Evolutionary conservation across 1,139 yeast genomes (phyloP), one percentile per base, ranked within the genome.

Genomic region (Protomyces lactucae-debilis): DNA sequence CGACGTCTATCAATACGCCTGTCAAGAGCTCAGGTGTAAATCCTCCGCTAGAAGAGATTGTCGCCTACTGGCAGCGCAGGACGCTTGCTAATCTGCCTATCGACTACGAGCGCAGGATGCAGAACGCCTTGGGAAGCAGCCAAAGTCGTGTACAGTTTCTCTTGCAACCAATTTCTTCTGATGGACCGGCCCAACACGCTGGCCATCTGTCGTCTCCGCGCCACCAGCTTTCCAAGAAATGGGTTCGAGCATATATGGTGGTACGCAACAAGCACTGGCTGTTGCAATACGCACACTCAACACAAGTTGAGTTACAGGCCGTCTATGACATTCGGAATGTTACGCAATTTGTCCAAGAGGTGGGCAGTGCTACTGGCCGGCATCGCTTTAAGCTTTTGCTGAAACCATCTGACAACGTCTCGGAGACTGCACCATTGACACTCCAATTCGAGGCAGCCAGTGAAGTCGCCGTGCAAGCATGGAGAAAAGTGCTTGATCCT

Each of bases 401-500:
- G 1, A 28, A 28, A 28, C 32, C 32, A 28, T 28, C 32, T 28
- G 32, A 28, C 32, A 9, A 28, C 5, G 48, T 43, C 48, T n/a
- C 12, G 14, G 18, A 16, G 48, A 43, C 48, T 37, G 48, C 48
- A 16, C 16, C 21, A 23, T 8, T n/a, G 48, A 9, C 48, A 18
- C 25, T 43, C 12, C 48, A 43, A 3, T 16, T 43, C 12, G 48
- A 43, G 12, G 48, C 48, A 16, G 23, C 48, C 12, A 43, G 23
- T 10, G 48, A 43, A 21, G 23, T 21, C 23, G 18, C 14, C 12
- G 48, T 18, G 14, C 23, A 16, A n/a, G 48, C 48, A 16, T 43
- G 48, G 48, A n/a, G 48, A 18, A 18, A 43, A 43, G 28, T 2
- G 18, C 48, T 43, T 3, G 43, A 39, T 14, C 68, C 65, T 66